Conservation (phyloP, 305 asterid genomes). For the Coffea humblotiana region DNA sequence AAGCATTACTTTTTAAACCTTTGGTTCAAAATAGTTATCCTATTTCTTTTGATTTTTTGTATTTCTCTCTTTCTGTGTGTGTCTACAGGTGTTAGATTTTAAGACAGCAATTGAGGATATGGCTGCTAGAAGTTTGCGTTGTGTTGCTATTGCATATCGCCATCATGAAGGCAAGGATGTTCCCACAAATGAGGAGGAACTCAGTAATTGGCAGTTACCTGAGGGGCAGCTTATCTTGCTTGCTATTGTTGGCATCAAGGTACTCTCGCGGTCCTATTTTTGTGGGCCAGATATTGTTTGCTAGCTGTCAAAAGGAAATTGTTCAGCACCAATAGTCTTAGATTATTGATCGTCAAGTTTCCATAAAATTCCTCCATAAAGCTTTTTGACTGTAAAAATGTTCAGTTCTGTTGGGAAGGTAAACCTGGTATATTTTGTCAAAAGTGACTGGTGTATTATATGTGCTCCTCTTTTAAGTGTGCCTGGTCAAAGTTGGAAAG, state of each 20-base stretch:
- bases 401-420: neutral
- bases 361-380: too few species aligned
- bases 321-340: neutral
- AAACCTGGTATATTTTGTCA: neutral
- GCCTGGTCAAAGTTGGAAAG: neutral
- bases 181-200: slow-evolving; percentile 70
- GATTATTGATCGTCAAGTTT: neutral
- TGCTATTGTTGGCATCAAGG: slow-evolving; percentile 95
- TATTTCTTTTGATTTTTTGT: neutral
- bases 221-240: slow-evolving; percentile 77
- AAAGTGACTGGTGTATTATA: neutral
- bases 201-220: slow-evolving; percentile 74
- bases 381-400: neutral
- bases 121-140: slow-evolving; percentile 83
- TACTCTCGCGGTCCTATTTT: slow-evolving; percentile 2
- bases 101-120: slow-evolving; percentile 72
- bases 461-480: neutral
- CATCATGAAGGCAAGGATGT: slow-evolving; percentile 42
- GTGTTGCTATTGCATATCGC: slow-evolving; percentile 85
- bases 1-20: neutral
- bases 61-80: slow-evolving; percentile 13
- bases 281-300: neutral
- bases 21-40: slow-evolving; percentile 6
- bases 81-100: slow-evolving; percentile 51
- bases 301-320: neutral